Conservation (phyloP, 768 basidiomycete genomes). For the Rhodotorula paludigena region DNA sequence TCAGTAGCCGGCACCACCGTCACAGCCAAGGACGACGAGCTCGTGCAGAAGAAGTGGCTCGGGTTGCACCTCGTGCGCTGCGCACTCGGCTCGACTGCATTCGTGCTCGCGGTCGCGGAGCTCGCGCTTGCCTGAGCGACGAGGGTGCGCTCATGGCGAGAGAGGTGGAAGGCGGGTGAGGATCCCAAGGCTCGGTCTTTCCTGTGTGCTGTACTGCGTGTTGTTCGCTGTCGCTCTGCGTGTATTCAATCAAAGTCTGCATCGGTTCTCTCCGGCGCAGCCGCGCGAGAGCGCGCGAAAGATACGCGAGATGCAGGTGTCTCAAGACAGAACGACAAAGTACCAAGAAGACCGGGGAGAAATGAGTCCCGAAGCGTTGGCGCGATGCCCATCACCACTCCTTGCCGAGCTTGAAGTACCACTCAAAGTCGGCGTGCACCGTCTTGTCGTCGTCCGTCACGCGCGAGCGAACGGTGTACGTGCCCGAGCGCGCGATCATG, state of each 20-base stretch:
- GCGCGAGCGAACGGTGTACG: constrained; percentile 71
- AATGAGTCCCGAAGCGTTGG: not conserved
- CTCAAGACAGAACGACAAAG: too few relatives aligned
- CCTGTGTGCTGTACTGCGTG: too few relatives aligned
- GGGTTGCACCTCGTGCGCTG: not conserved
- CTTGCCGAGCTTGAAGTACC: constrained; percentile 86
- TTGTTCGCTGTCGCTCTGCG: too few relatives aligned
- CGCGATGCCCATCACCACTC: too few relatives aligned
- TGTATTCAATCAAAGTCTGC: too few relatives aligned
- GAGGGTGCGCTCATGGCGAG: not conserved
- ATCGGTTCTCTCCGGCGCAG: too few relatives aligned
- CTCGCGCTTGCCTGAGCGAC: not conserved
- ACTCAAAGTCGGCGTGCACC: constrained; percentile 72
- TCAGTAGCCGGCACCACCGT: too few relatives aligned
- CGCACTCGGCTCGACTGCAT: not conserved
- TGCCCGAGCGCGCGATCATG: constrained; percentile 72
- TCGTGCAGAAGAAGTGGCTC: not conserved
- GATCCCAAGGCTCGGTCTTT: too few relatives aligned
- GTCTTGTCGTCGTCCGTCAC: constrained; percentile 82
- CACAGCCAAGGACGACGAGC: not conserved
- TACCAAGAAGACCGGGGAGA: too few relatives aligned
- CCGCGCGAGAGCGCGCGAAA: too few relatives aligned
- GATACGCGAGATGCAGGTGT: too few relatives aligned
- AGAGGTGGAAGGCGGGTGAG: too few relatives aligned
- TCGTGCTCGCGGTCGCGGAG: not conserved